These are phyloP conservation scores for Aspergillus alliaceus DNA, from an alignment of 2,329 filamentous ascomycete genomes.

Conservation along the genomic window DNA sequence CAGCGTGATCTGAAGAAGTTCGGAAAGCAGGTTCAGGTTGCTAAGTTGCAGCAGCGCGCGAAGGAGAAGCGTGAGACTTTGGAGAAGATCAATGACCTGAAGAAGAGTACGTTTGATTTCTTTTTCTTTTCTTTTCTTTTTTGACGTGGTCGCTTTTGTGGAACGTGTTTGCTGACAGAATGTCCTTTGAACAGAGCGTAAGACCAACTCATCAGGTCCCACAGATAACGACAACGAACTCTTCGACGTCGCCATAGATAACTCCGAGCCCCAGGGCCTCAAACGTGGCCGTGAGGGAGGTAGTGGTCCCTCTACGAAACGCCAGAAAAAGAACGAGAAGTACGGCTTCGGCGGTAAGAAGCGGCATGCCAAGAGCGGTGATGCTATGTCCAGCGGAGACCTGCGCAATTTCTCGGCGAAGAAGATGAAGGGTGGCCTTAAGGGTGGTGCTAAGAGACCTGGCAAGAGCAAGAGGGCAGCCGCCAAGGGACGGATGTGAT, in stretches of 20 bases:
- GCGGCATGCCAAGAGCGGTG: conserved; percentile 83
- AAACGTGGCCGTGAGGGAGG: conserved; percentile 44
- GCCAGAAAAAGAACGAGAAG: conserved; percentile 91
- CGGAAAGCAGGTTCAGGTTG: conserved; percentile 95
- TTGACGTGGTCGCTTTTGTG: not conserved
- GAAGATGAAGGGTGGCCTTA: conserved; percentile 70
- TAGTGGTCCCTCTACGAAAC: conserved; percentile 59
- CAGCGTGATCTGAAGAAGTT: conserved; percentile 98
- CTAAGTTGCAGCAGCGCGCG: conserved; percentile 89
- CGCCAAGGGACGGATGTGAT: conserved; percentile 27
- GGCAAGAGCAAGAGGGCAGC: conserved; percentile 53
- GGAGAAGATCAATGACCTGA: conserved; percentile 91
- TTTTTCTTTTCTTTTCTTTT: too few relatives aligned
- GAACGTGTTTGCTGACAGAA: conserved; percentile 22
- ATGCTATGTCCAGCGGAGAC: conserved; percentile 79
- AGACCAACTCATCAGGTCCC: conserved; percentile 62
- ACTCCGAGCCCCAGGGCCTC: conserved; percentile 56
- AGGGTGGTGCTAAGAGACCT: conserved; percentile 39
- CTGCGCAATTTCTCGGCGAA: conserved; percentile 75
- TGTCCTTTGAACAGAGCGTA: conserved; percentile 66
- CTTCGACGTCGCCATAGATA: conserved; percentile 86
- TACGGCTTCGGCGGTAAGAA: conserved; percentile 98
- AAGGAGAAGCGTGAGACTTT: conserved; percentile 91
- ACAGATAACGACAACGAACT: conserved; percentile 73
- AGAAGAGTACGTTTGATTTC: conserved; percentile 73